phyloP scores from a whole-genome alignment of 768 basidiomycete genomes.

The Rhodotorula sphaerocarpa region DNA sequence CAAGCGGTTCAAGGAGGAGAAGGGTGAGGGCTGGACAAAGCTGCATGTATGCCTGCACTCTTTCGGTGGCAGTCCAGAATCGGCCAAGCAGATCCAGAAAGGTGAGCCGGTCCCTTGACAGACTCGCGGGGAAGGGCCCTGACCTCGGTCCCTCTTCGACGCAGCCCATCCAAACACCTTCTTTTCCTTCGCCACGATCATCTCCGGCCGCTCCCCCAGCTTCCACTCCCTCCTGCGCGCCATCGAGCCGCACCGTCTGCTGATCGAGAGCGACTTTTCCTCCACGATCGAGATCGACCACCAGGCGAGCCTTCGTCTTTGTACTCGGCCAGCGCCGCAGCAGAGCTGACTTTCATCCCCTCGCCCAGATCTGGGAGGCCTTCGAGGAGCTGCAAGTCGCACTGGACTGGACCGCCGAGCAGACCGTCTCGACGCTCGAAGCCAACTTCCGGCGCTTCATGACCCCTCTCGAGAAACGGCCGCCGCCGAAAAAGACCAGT shows the following conservation, averaged over 20 bases:
- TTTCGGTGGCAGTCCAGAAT: slow-evolving; percentile 72
- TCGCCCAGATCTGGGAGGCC: slow-evolving; percentile 56
- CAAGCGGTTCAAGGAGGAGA: slow-evolving; percentile 52
- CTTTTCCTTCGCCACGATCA: slow-evolving; percentile 76
- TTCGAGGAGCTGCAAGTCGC: slow-evolving; percentile 66
- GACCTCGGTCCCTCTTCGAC: slow-evolving; percentile 34
- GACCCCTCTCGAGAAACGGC: slow-evolving; percentile 1
- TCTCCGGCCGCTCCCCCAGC: slow-evolving; percentile 64
- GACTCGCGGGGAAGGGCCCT: not conserved
- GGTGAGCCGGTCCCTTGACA: slow-evolving; percentile 28
- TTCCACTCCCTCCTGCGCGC: slow-evolving; percentile 58
- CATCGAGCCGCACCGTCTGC: slow-evolving; percentile 59
- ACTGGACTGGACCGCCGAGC: slow-evolving; percentile 49
- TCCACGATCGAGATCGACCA: slow-evolving; percentile 60
- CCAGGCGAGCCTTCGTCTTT: slow-evolving; percentile 3
- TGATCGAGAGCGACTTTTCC: slow-evolving; percentile 80
- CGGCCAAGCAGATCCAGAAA: slow-evolving; percentile 68
- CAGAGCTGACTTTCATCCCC: no score
- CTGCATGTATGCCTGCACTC: slow-evolving; percentile 86
- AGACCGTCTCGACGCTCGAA: slow-evolving; percentile 49
- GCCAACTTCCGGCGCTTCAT: slow-evolving; percentile 55
- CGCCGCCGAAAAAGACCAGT: not conserved
- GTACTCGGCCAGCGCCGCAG: not conserved
- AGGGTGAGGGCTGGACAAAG: slow-evolving; percentile 50
- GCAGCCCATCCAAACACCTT: slow-evolving; percentile 67